Evolutionary conservation across 345 rosid genomes (phyloP), one percentile per base, ranked within the genome.

Genomic region (Pelargonium nanum): DNA sequence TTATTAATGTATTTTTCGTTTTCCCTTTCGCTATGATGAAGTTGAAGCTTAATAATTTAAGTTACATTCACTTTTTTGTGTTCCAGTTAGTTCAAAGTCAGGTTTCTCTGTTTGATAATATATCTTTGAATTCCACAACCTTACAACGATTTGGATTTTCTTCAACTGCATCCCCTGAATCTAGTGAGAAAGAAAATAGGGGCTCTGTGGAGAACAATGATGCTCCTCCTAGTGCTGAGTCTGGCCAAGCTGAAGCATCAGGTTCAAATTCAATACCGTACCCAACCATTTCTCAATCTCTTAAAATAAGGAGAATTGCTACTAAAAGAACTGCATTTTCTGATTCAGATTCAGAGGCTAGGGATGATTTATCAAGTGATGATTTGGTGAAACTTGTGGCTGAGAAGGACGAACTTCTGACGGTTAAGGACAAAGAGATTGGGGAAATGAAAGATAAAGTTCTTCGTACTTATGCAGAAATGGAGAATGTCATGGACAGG

Each of bases 401-500:
- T 19, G 90, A 87, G 75, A 93, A 86, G 72, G 97, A 93, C 60
- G 83, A 77, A 19, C 90, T 87, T 67, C 68, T 93, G 73, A 82
- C 79, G 67, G 62, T 24, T 32, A 89, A 89, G 75, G 75, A 79
- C 57, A 72, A 77, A 75, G 89, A 84, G 66, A 65, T 87, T 4
- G 78, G 77, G 60, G 61, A 71, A 63, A 81, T 93, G 95, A 55
- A 89, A 76, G 95, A 93, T 66, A 87, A 87, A 57, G 79, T 84
- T 68, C 83, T 89, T 32, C 85, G 92, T 1, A 57, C 81, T 22
- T 79, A 74, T 68, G 97, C 96, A 5, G 99, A 93, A 77, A 81
- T 78, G 90, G 90, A 93, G 79, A 93, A 93, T 80, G 75, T 87
- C 34, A 81, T 78, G 84, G 90, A 77, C 63, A 84, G 96, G 68